These are phyloP conservation scores for Saccharata proteae DNA, from an alignment of 2,329 filamentous ascomycete genomes.

Conservation along the genomic window DNA sequence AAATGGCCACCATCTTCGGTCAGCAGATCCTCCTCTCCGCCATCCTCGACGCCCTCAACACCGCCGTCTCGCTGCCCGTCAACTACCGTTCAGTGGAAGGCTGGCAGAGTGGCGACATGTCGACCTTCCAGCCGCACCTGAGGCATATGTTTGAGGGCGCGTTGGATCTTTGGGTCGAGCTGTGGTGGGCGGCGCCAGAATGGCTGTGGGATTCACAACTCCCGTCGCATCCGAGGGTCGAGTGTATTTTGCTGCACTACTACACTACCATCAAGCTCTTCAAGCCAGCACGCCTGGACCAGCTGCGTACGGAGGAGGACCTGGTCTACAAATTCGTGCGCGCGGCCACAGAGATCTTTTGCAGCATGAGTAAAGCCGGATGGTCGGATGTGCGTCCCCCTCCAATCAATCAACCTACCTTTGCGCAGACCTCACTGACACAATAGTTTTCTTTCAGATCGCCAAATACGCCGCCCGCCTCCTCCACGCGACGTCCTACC, in stretches of 20 bases:
- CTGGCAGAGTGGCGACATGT: slow-evolving; percentile 6
- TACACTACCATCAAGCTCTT: slow-evolving; percentile 2
- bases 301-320: slow-evolving; percentile 1
- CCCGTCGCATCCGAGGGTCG: slow-evolving; percentile 2
- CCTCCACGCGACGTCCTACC: slow-evolving; percentile 2
- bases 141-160: slow-evolving; percentile 2
- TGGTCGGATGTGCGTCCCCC: slow-evolving; percentile 3
- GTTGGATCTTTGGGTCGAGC: slow-evolving; percentile 4
- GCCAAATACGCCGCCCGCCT: slow-evolving; percentile 4
- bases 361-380: slow-evolving; percentile 4
- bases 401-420: background rate
- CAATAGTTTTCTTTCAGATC: background rate
- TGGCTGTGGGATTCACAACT: slow-evolving; percentile 2
- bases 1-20: slow-evolving; percentile 6
- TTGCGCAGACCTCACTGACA: background rate
- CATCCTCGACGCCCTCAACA: slow-evolving; percentile 5
- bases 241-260: slow-evolving; percentile 5
- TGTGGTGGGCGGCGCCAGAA: slow-evolving; percentile 7
- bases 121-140: slow-evolving; percentile 1
- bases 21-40: slow-evolving; percentile 8
- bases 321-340: slow-evolving; percentile 3
- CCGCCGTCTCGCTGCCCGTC: slow-evolving; percentile 1
- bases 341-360: slow-evolving; percentile 1
- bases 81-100: slow-evolving; percentile 3
- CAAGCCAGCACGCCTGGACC: background rate